A percentile compares a stretch with the other conserved stretches of the same genome.
Conservation (phyloP, 2,329 filamentous ascomycete genomes). For the Fusarium chaquense region DNA sequence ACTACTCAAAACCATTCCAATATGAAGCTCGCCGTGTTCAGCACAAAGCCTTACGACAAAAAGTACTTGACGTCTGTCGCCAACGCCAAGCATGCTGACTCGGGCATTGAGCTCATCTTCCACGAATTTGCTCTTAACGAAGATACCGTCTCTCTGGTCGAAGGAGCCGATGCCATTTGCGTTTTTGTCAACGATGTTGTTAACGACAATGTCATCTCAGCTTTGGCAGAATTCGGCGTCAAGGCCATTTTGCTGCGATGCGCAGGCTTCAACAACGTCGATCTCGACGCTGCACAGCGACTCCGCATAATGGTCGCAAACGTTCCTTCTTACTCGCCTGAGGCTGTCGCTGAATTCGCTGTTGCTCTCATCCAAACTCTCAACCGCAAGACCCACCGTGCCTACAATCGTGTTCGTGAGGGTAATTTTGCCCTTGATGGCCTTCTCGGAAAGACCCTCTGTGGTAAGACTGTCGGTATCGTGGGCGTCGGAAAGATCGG, state of each 20-base stretch:
- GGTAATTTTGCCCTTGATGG: conserved; percentile 76
- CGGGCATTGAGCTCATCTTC: conserved; percentile 63
- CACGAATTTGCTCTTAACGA: conserved; percentile 68
- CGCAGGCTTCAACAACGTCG: conserved; percentile 76
- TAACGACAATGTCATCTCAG: conserved; percentile 62
- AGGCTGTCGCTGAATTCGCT: conserved; percentile 77
- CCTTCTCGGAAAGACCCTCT: conserved; percentile 69
- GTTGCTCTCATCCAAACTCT: conserved; percentile 75
- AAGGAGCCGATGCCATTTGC: conserved; percentile 69
- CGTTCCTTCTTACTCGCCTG: conserved; percentile 76
- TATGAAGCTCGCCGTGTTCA: conserved; percentile 74
- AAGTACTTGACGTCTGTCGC: conserved; percentile 63
- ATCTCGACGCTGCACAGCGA: conserved; percentile 66
- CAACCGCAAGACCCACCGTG: conserved; percentile 75
- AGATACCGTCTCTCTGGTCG: conserved; percentile 68
- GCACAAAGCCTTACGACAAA: conserved; percentile 72
- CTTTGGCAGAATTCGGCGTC: conserved; percentile 63
- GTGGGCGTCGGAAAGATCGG: conserved; percentile 76
- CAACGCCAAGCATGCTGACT: conserved; percentile 48
- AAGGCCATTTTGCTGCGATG: conserved; percentile 73
- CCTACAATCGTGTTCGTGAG: conserved; percentile 76
- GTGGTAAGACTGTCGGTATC: conserved; percentile 75
- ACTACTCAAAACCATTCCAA: conserved; percentile 2
- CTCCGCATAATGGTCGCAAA: conserved; percentile 72
- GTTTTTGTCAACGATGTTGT: conserved; percentile 76